A percentile compares a stretch with the other conserved stretches of the same genome.
phyloP scores from a whole-genome alignment of 1,284 basidiomycete species.

The Porogramme epimiltina region DNA sequence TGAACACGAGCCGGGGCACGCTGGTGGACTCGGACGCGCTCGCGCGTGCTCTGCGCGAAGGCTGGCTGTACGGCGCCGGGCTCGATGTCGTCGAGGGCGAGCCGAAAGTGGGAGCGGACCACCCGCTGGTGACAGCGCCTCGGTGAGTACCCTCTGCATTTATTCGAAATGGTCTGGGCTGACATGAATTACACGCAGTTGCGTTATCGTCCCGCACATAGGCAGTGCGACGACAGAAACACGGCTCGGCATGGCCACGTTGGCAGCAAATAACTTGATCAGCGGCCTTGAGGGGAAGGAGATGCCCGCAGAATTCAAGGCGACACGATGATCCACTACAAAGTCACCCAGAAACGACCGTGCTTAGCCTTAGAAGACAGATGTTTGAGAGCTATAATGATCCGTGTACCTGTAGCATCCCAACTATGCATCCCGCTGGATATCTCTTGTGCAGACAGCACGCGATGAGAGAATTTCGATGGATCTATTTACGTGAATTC shows the following conservation, averaged over 20 bases:
- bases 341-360: too few relatives aligned
- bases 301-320: constrained; percentile 55
- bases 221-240: constrained; percentile 90
- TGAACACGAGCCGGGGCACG: constrained; percentile 82
- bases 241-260: constrained; percentile 77
- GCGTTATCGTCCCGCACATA: constrained; percentile 86
- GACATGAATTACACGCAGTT: constrained; percentile 43
- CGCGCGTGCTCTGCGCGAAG: constrained; percentile 73
- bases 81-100: constrained; percentile 95
- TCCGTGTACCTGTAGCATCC: too few relatives aligned
- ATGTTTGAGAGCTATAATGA: neutral
- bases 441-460: too few relatives aligned
- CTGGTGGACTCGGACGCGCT: constrained; percentile 90
- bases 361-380: neutral
- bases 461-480: too few relatives aligned
- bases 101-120: constrained; percentile 73
- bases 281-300: constrained; percentile 48
- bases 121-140: constrained; percentile 79
- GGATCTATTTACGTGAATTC: constrained; percentile 6
- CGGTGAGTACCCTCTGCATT: constrained; percentile 46
- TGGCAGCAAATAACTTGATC: constrained; percentile 69
- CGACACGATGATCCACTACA: constrained; percentile 1
- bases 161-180: too few relatives aligned
- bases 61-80: constrained; percentile 89
- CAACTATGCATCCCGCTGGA: too few relatives aligned